phyloP scores from a whole-genome alignment of 805 yeast genomes.

The Nakazawaea anatomiae region DNA sequence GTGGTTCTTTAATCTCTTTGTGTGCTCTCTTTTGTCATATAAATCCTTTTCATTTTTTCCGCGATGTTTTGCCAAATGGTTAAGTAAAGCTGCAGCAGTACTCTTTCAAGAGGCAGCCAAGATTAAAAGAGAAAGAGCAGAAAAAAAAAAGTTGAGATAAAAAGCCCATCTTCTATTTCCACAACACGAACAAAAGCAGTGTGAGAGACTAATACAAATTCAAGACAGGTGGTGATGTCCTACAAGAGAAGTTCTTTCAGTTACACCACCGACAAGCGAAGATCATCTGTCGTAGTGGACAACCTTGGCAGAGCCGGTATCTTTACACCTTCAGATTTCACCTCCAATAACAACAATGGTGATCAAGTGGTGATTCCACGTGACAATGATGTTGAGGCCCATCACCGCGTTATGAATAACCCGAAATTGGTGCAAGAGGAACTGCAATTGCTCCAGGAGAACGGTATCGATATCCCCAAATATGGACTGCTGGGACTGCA shows the following conservation, averaged over 20 bases:
- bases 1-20: no score
- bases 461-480: conserved; percentile 2
- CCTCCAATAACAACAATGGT: conserved; percentile 5
- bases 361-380: no score
- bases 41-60: no score
- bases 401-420: not conserved
- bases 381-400: not conserved
- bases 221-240: conserved; percentile 3
- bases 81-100: no score
- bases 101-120: no score
- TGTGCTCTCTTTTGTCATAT: no score
- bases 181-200: no score
- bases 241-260: conserved; percentile 23
- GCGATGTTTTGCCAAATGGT: no score
- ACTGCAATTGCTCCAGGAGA: conserved; percentile 1
- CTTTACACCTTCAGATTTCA: conserved; percentile 46
- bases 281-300: conserved; percentile 48
- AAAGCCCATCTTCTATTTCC: not conserved
- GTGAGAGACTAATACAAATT: no score
- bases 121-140: no score
- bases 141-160: not conserved
- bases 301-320: conserved; percentile 47
- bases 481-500: not conserved
- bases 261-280: conserved; percentile 39
- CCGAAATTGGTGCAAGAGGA: conserved; percentile 1